A percentile compares a stretch with the other conserved stretches of the same genome.
phyloP scores from a whole-genome alignment of 768 basidiomycete genomes.

The Boletus rufocinnamomeus region DNA sequence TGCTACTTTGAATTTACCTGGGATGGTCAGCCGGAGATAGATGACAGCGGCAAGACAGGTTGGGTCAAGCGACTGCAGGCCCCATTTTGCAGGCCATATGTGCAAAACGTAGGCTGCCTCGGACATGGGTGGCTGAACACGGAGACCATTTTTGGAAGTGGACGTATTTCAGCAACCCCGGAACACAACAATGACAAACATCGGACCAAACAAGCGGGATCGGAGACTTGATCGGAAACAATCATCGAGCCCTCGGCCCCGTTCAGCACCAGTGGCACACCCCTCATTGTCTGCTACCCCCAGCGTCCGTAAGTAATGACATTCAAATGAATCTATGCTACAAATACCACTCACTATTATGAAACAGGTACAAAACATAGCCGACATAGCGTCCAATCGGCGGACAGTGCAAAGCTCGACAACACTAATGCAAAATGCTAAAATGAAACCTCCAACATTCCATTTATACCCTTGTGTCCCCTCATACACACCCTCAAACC shows the following conservation, averaged over 20 bases:
- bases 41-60: slow-evolving; percentile 64
- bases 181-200: slow-evolving; percentile 24
- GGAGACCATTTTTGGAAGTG: slow-evolving; percentile 2
- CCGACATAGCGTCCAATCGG: no score
- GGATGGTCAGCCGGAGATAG: slow-evolving; percentile 67
- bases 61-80: slow-evolving; percentile 66
- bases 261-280: not conserved
- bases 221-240: no score
- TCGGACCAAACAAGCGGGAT: not conserved
- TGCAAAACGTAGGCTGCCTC: slow-evolving; percentile 42
- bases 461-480: no score
- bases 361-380: no score
- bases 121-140: slow-evolving; percentile 19
- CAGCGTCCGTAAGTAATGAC: not conserved
- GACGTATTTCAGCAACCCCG: slow-evolving; percentile 7
- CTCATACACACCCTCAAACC: not conserved
- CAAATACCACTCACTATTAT: not conserved
- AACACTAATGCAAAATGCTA: no score
- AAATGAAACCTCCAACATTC: no score
- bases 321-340: not conserved
- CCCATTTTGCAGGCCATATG: slow-evolving; percentile 72
- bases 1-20: slow-evolving; percentile 63
- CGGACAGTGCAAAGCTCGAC: no score
- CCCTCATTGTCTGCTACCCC: not conserved
- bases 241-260: not conserved